A percentile compares a stretch with the other conserved stretches of the same genome.
Conservation (phyloP, 2,329 filamentous ascomycete species). For the Diaporthe vexans region DNA sequence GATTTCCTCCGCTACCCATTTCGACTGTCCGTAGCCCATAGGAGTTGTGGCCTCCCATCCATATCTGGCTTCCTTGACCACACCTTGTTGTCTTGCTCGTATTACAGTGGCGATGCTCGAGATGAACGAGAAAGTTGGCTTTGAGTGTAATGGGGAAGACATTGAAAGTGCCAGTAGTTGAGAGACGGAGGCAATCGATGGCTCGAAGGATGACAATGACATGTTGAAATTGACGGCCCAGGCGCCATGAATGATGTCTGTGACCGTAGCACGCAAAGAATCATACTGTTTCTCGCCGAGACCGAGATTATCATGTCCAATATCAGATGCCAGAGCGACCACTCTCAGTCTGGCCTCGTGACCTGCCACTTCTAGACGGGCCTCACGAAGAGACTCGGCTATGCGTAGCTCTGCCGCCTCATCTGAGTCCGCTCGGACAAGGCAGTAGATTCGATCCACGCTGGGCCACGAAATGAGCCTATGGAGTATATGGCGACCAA, state of each 20-base stretch:
- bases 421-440: constrained; percentile 55
- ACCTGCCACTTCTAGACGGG: neutral
- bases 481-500: constrained; percentile 71
- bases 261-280: constrained; percentile 14
- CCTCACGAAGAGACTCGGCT: constrained; percentile 44
- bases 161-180: constrained; percentile 4
- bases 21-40: constrained; percentile 30
- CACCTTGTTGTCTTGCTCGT: neutral
- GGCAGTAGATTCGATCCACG: constrained; percentile 63
- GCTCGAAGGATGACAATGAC: constrained; percentile 22
- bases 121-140: constrained; percentile 18
- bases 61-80: constrained; percentile 16
- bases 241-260: constrained; percentile 26
- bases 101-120: constrained; percentile 20
- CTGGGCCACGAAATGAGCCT: constrained; percentile 70
- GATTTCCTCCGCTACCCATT: constrained; percentile 34
- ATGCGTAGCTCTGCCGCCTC: constrained; percentile 50
- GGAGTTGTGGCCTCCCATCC: neutral
- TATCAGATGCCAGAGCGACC: constrained; percentile 8
- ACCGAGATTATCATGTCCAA: neutral
- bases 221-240: constrained; percentile 37
- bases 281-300: constrained; percentile 18
- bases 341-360: neutral
- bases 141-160: neutral
- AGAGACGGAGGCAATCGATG: constrained; percentile 20